Evolutionary conservation across 2,329 filamentous ascomycete genomes (phyloP).

Genomic region (Alternaria brassicae): DNA sequence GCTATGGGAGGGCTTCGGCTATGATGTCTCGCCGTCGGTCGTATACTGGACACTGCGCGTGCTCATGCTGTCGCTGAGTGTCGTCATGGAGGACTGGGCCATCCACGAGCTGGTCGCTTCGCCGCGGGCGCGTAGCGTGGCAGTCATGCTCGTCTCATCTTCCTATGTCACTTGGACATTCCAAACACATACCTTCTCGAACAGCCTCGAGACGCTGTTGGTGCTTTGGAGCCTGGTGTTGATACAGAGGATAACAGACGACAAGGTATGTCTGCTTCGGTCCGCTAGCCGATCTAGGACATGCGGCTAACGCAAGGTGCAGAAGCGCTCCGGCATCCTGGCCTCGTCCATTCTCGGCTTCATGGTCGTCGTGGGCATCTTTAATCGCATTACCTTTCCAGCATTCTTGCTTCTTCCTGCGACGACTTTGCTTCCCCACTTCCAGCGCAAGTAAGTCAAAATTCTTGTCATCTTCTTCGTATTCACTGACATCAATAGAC

Average conservation of each 20-base stretch:
- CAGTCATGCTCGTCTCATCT: conserved; percentile 85
- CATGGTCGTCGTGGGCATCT: conserved; percentile 83
- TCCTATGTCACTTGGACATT: conserved; percentile 99
- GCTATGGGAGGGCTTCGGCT: conserved; percentile 87
- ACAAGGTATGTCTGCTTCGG: conserved; percentile 66
- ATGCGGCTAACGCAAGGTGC: conserved; percentile 45
- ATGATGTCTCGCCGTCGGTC: conserved; percentile 79
- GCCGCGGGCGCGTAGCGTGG: conserved; percentile 71
- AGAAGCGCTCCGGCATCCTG: conserved; percentile 77
- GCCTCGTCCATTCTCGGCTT: conserved; percentile 81
- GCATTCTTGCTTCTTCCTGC: conserved; percentile 88
- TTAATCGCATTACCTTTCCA: conserved; percentile 97
- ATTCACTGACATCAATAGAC: conserved; percentile 50
- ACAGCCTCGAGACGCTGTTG: conserved; percentile 91
- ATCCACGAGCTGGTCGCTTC: conserved; percentile 87
- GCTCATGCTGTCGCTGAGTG: conserved; percentile 93
- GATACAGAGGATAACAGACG: conserved; percentile 82
- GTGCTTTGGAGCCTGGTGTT: conserved; percentile 94
- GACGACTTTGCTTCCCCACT: conserved; percentile 83
- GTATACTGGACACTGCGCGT: conserved; percentile 90
- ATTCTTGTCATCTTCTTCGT: neutral
- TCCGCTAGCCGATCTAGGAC: conserved; percentile 30
- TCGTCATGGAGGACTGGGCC: conserved; percentile 97
- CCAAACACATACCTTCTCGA: conserved; percentile 98
- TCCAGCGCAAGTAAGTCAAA: conserved; percentile 73